phyloP scores from a whole-genome alignment of 371 early-diverging fungal species.

The Mortierella sp. region DNA sequence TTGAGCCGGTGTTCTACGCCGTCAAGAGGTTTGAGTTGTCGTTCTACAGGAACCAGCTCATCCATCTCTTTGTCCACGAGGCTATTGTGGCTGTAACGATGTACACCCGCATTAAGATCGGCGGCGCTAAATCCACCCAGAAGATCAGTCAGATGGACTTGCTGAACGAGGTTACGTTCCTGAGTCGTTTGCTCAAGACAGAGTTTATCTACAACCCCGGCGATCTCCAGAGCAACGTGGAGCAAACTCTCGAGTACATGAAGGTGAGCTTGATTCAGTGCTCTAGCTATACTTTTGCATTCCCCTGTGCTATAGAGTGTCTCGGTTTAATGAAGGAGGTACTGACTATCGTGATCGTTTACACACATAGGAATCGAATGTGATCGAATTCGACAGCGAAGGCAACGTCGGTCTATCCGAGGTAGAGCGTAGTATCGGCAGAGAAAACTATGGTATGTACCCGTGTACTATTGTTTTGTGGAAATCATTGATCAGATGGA shows the following conservation, averaged over 20 bases:
- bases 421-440: conserved; percentile 76
- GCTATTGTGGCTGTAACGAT: conserved; percentile 83
- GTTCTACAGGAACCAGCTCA: conserved; percentile 87
- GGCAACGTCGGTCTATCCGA: conserved; percentile 70
- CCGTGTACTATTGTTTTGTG: neutral
- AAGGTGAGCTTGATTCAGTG: too few species aligned
- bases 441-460: conserved; percentile 81
- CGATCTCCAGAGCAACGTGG: conserved; percentile 75
- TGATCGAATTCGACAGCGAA: conserved; percentile 64
- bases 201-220: conserved; percentile 91
- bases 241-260: conserved; percentile 73
- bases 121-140: conserved; percentile 72
- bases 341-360: too few species aligned
- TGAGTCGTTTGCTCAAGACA: conserved; percentile 81
- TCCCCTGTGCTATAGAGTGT: too few species aligned
- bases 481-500: neutral
- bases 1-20: conserved; percentile 90
- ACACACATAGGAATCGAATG: conserved; percentile 68
- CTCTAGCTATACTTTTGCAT: too few species aligned
- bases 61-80: conserved; percentile 87
- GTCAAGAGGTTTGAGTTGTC: conserved; percentile 87
- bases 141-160: conserved; percentile 63
- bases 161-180: conserved; percentile 76
- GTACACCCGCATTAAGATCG: conserved; percentile 83
- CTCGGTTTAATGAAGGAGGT: too few species aligned